These are phyloP conservation scores for Apiospora koreana DNA, from an alignment of 2,329 filamentous ascomycete species.

Conservation along the genomic window DNA sequence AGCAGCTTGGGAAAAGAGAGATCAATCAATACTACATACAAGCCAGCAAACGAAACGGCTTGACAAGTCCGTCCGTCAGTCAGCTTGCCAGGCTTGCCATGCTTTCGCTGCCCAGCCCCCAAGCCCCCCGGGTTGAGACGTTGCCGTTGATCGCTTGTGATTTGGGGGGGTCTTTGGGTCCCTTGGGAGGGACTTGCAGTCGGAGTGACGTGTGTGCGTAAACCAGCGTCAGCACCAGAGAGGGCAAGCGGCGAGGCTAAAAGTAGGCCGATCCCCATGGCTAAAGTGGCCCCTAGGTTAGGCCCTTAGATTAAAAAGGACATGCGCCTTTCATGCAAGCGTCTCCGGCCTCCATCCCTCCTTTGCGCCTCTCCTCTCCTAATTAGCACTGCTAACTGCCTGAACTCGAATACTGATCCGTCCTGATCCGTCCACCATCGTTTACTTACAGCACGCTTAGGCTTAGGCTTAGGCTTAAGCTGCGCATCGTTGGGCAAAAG, in stretches of 20 bases:
- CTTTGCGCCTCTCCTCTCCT: neutral
- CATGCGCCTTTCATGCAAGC: neutral
- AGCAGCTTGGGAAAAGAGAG: neutral
- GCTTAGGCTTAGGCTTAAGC: no score
- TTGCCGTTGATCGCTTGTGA: conserved; percentile 3
- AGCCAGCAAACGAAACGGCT: neutral
- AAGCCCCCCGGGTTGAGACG: neutral
- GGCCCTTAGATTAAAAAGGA: neutral
- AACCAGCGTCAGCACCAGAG: neutral
- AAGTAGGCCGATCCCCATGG: neutral
- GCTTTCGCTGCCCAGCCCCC: neutral
- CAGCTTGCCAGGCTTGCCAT: neutral
- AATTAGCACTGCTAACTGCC: no score
- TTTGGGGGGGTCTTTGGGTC: neutral
- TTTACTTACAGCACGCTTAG: neutral
- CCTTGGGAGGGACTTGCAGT: neutral
- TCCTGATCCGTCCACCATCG: no score
- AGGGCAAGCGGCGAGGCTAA: neutral
- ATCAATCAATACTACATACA: neutral
- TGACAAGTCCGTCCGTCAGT: no score
- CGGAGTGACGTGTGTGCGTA: neutral
- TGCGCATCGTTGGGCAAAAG: neutral
- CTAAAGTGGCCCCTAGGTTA: neutral
- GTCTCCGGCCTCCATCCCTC: neutral
- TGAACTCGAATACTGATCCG: neutral